Evolutionary conservation across 495 filamentous ascomycete species (phyloP).

Genomic region (Aspergillus avenaceus): DNA sequence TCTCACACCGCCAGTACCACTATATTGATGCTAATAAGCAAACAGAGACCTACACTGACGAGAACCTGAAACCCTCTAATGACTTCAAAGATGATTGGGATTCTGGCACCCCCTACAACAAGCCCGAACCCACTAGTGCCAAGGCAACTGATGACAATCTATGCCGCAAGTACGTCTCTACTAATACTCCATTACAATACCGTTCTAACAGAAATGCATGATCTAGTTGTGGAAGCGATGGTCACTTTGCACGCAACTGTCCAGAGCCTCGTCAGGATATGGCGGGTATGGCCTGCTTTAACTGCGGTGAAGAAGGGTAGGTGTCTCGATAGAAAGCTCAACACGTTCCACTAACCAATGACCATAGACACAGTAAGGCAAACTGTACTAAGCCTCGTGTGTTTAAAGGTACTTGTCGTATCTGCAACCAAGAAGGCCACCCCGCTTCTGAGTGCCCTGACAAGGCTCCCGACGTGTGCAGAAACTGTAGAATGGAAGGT

Average conservation of each 20-base stretch:
- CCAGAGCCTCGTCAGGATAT: constrained; percentile 41
- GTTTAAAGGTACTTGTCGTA: constrained; percentile 67
- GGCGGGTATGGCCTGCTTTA: constrained; percentile 61
- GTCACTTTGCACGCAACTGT: constrained; percentile 59
- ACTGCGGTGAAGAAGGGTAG: constrained; percentile 72
- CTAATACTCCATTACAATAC: no score
- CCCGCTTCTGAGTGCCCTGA: constrained; percentile 67
- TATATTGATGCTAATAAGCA: not conserved
- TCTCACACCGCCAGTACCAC: not conserved
- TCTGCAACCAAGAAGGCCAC: constrained; percentile 73
- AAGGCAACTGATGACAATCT: constrained; percentile 20
- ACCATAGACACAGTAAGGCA: constrained; percentile 54
- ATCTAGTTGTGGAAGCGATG: constrained; percentile 47
- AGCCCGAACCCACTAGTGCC: constrained; percentile 7
- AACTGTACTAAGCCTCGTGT: constrained; percentile 65
- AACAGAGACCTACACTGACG: not conserved
- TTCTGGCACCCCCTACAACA: not conserved
- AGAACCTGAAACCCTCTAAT: not conserved
- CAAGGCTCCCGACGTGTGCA: constrained; percentile 60
- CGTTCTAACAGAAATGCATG: no score
- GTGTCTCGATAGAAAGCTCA: no score
- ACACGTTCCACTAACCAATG: constrained; percentile 1
- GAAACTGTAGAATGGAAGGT: constrained; percentile 74
- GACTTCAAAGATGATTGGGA: constrained; percentile 16
- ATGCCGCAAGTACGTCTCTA: constrained; percentile 49